Percentiles rank a stretch among this genome's conserved stretches.
Conservation (phyloP, 176 grass and related monocot species). For the maize (Zea mays) region Zm-B73-REFERENCE-NAM-5.0 NC_050096.1:235222501-235223000, state of each 20-base stretch:
- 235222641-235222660: neutral
- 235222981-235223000: neutral
- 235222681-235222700: neutral
- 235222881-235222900: constrained; percentile 42
- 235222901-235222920: neutral
- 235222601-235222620: too few species aligned
- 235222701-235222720: neutral
- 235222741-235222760: neutral
- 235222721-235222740: neutral
- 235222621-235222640: neutral
- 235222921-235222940: neutral
- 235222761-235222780: constrained; percentile 49
- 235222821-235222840: constrained; percentile 98
- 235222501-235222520: too few species aligned
- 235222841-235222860: constrained; percentile 91
- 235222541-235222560: too few species aligned
- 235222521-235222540: too few species aligned
- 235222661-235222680: neutral
- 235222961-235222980: constrained; percentile 67
- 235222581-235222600: too few species aligned
- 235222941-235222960: neutral
- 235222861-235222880: constrained; percentile 84
- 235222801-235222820: constrained; percentile 98
- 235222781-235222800: constrained; percentile 88
- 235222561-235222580: too few species aligned